These are phyloP conservation scores for Odontarrhena argentea DNA, from an alignment of 345 rosid genomes.

Conservation along the genomic window DNA sequence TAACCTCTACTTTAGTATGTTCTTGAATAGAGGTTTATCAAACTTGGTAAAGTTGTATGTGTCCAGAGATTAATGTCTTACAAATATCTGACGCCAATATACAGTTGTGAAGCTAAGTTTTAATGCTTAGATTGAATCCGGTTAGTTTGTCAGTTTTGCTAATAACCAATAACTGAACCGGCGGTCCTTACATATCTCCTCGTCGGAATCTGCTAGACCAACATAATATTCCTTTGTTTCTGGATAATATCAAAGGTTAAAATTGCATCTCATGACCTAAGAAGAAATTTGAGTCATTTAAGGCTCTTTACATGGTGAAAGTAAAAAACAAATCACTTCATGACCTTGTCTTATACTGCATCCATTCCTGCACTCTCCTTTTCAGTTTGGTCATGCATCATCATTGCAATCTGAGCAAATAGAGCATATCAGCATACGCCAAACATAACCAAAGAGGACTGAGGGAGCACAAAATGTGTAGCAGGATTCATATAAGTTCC, in stretches of 20 bases:
- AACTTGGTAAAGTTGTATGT: neutral
- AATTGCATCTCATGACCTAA: neutral
- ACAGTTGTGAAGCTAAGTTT: neutral
- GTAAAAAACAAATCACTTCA: neutral
- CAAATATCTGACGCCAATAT: neutral
- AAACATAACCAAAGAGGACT: neutral
- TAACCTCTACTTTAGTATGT: conserved; percentile 22
- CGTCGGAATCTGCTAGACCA: too few species aligned
- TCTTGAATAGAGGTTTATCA: conserved; percentile 9
- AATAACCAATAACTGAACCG: neutral
- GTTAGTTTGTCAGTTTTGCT: neutral
- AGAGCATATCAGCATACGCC: conserved; percentile 17
- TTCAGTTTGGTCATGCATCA: conserved; percentile 31
- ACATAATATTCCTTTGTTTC: neutral
- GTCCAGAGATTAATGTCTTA: neutral
- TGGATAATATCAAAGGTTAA: neutral
- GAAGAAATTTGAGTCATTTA: conserved; percentile 14
- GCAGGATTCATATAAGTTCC: conserved; percentile 5
- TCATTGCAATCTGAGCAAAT: conserved; percentile 30
- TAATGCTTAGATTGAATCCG: neutral
- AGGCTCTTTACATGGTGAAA: conserved; percentile 5
- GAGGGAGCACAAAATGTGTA: conserved; percentile 1
- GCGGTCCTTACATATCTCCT: neutral
- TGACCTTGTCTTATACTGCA: conserved; percentile 13
- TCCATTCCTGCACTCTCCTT: conserved; percentile 11